Base-by-base conservation (phyloP, 1,284 basidiomycete species). In the Cutaneotrichosporon cutaneum region DNA sequence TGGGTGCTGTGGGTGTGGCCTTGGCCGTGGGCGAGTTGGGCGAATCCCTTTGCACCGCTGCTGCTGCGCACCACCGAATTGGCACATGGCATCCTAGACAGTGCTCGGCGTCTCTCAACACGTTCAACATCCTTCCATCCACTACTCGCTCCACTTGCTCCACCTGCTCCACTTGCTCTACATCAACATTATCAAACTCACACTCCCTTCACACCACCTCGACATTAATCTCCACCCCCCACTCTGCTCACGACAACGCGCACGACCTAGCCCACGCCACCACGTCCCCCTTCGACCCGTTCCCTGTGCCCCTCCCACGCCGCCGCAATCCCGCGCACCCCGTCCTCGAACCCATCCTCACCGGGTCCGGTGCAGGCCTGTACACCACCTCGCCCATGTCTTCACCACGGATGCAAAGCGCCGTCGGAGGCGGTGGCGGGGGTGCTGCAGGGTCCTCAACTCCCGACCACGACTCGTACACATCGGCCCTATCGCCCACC, bases 401-500 rank as follows among this genome's bases (percentile, higher is more conserved):
- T 16, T 51, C 48, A 1, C 48, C 48, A 32, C 48, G 48, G 48
- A 30, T 30, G 16, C 48, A 13, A 11, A n/a, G 44, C 21, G 44
- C 21, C 22, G n/a, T n/a, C 7, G 7, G 22, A 21, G 48, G 48
- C 26, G 48, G 48, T 32, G 48, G 26, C 26, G 48, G 48, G 24
- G 27, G 48, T 26, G 21, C 45, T 4, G 16, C 45, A 48, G 22
- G n/a, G 22, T 22, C 44, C 8, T 10, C 36, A 42, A 4, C 5
- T 26, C 21, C 45, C 9, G 45, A 48, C 22, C 45, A 26, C 5
- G 22, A 48, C 22, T 48, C 48, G 10, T 54, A 24, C 35, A 54
- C 52, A 11, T 54, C 52, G 1, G 52, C 52, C 33, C 33, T 54
- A 2, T 54, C 52, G 18, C 52, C 52, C 5, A 54, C 52, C 33